These are phyloP conservation scores for Diaporthe destruens DNA, from an alignment of 2,329 filamentous ascomycete species.

Conservation along the genomic window DNA sequence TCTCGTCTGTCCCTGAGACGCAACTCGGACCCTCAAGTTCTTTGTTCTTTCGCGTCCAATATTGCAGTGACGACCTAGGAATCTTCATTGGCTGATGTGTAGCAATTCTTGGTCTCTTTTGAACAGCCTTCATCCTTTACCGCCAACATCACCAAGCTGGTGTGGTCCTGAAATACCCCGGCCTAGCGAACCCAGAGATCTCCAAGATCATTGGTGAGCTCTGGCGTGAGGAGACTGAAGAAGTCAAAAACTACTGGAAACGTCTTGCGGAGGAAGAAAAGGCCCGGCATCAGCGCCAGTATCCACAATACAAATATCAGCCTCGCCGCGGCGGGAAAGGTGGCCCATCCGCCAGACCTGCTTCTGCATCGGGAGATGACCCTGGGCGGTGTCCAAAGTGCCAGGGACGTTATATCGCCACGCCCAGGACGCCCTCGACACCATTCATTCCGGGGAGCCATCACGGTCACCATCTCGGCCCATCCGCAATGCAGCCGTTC, in stretches of 20 bases:
- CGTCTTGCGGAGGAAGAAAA: conserved; percentile 93
- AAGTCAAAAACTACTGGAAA: conserved; percentile 89
- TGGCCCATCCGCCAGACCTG: conserved; percentile 46
- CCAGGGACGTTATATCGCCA: conserved; percentile 74
- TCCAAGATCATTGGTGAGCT: conserved; percentile 96
- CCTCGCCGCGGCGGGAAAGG: conserved; percentile 74
- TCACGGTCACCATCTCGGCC: conserved; percentile 16
- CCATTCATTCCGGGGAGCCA: conserved; percentile 51
- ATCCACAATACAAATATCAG: conserved; percentile 95
- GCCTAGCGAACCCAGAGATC: conserved; percentile 93
- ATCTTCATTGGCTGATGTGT: conserved; percentile 28
- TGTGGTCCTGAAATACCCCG: conserved; percentile 86
- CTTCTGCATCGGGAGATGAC: conserved; percentile 59
- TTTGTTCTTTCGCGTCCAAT: conserved; percentile 41
- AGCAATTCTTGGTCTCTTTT: conserved; percentile 42
- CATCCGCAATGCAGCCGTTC: conserved; percentile 44
- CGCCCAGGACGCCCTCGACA: conserved; percentile 70
- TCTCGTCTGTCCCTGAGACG: conserved; percentile 42
- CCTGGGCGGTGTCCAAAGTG: conserved; percentile 77
- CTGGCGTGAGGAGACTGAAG: conserved; percentile 83
- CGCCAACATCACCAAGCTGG: conserved; percentile 90
- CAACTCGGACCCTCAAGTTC: conserved; percentile 36
- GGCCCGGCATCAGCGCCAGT: conserved; percentile 86
- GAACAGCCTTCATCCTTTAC: conserved; percentile 93
- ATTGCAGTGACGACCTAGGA: conserved; percentile 23